These are phyloP conservation scores for Halophytophthora batemanensis DNA, from an alignment of 352 stramenopile genomes.

Conservation along the genomic window DNA sequence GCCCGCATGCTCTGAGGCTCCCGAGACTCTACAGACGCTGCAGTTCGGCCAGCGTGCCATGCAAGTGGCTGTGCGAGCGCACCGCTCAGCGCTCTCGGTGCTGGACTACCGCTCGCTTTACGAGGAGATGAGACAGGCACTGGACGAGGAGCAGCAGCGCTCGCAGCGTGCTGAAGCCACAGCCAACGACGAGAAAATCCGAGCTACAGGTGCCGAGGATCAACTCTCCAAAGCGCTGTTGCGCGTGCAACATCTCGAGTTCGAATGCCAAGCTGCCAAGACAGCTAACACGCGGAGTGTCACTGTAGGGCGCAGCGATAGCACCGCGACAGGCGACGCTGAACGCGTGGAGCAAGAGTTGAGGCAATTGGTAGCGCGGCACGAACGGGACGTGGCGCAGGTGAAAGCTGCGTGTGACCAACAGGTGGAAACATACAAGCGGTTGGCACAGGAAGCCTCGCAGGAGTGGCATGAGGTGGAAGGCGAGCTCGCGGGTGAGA, in stretches of 20 bases:
- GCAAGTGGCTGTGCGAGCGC: constrained; percentile 58
- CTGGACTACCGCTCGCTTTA: constrained; percentile 70
- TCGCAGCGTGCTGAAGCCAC: constrained; percentile 15
- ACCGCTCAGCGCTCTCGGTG: constrained; percentile 58
- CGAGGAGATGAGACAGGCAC: constrained; percentile 46
- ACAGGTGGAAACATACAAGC: constrained; percentile 63
- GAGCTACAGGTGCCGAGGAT: constrained; percentile 26
- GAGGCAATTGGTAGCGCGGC: constrained; percentile 31
- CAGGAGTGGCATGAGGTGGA: constrained; percentile 76
- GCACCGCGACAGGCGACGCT: constrained; percentile 5
- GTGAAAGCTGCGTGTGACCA: constrained; percentile 53
- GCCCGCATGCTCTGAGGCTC: constrained; percentile 35
- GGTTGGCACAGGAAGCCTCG: constrained; percentile 50
- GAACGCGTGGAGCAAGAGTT: constrained; percentile 27
- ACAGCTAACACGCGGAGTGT: constrained; percentile 8
- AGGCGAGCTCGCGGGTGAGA: constrained; percentile 49
- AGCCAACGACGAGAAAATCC: constrained; percentile 20
- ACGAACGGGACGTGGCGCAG: constrained; percentile 38
- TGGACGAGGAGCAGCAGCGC: constrained; percentile 41
- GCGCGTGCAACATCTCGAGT: constrained; percentile 62
- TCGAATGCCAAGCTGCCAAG: constrained; percentile 48
- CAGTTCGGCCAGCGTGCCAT: constrained; percentile 77
- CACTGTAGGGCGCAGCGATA: neutral
- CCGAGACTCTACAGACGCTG: constrained; percentile 63
- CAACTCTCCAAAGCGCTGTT: constrained; percentile 54